Base-by-base conservation (phyloP, 2,329 filamentous ascomycete genomes). In the Verticillium nubilum region DNA sequence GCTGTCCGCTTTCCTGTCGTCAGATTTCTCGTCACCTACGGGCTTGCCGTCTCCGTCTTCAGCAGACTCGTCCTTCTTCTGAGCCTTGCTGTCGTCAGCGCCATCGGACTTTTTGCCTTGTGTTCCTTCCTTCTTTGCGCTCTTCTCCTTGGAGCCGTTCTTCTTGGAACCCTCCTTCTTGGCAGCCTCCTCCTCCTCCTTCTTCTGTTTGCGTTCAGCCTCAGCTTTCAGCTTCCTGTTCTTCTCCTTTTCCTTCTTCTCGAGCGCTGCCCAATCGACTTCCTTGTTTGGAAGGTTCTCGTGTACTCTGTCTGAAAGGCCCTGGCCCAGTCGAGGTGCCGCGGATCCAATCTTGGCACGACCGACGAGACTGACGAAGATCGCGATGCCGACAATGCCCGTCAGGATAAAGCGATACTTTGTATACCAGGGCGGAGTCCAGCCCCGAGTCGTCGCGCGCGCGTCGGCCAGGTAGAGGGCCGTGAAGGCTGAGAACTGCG, bases 391-490 rank as follows among this genome's bases (percentile, higher is more conserved):
- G 28, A 97, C 93, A 62, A 97, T 83, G 72, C 93, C 94, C 2
- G 94, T 97, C 67, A 97, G 81, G 9, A 96, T 88, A 74, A 97
- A 97, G 33, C 94, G 91, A 78, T 97, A 97, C 56, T 87, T 90
- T 61, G 81, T 83, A 73, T 97, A 97, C 93, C 93, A 97, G 37
- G 80, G 71, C 26, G 93, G 93, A 2, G 89, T 87, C 88, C 90
- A 95, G 65, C 92, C 93, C 47, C 80, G 79, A 57, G 83, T 81
- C 9, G 88, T 83, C 15, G 91, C 91, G 28, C 87, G 83, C 7
- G 89, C 81, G 70, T 97, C 93, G 61, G 87, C 87, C 72, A 94
- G 94, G 80, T 97, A 97, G 61, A 97, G 83, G 66, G 86, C 86
- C 59, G 87, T 89, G 74, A 97, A 97, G 37, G 91, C 88, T 58